Base-by-base conservation (phyloP, 2,329 filamentous ascomycete species). In the Neofusicoccum parvum region DNA sequence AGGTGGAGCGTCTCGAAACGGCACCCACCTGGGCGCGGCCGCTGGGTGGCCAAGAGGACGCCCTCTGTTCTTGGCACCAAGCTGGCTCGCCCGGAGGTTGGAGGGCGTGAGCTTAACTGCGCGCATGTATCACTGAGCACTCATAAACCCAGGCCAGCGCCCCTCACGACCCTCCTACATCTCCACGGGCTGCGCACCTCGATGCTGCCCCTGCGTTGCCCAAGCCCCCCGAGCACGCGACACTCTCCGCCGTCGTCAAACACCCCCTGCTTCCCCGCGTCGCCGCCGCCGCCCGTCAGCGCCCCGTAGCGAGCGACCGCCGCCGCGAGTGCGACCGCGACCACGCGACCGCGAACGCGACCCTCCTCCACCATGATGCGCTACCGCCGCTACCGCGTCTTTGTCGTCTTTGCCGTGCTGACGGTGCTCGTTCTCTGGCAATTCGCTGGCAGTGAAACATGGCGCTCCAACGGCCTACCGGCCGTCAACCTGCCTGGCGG, bases 351-450 rank as follows among this genome's bases (percentile, higher is more conserved):
- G 46, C 46, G 36, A 41, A n/a, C 41, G 46, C 39, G 10, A n/a
- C 39, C 39, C 9, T n/a, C 23, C 23, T 5, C 27, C 27, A 66
- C 64, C 71, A 87, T 90, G 83, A 76, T 86, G 66, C 85, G 88
- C 60, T 81, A 85, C 68, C 78, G 88, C 70, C 82, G 87, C 73
- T 89, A 89, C 72, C 85, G 88, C 66, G 80, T 88, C 65, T 87
- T 89, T 67, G 74, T 87, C 39, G 73, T 87, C 67, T 83, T 84
- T 70, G 83, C 87, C 64, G 76, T 85, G 67, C 74, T 88, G 65
- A 75, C 87, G 58, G 76, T 87, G 58, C 79, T 89, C 67, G 80
- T 81, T 3, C 74, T 87, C 62, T 81, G 87, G 70, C 83, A 83
- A 69, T 86, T 87, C 68, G 75, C 79, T 39, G 76, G 77, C 56